phyloP scores from a whole-genome alignment of 2,329 filamentous ascomycete genomes.

The Colletotrichum sp. region DNA sequence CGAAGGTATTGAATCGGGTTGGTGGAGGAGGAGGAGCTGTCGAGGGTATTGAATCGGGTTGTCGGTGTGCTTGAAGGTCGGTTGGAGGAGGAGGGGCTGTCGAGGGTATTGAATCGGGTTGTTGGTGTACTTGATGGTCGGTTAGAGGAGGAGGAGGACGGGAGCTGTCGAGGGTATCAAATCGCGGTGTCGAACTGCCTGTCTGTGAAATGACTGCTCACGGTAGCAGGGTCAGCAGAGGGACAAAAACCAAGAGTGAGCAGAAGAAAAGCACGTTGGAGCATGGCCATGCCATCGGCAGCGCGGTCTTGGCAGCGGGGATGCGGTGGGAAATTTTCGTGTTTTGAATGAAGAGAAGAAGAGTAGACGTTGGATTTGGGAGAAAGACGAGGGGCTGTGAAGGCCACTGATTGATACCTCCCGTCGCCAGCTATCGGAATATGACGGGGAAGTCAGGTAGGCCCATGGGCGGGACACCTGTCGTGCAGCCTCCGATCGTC shows the following conservation, averaged over 20 bases:
- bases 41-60: neutral
- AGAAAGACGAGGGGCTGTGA: neutral
- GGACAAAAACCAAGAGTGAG: neutral
- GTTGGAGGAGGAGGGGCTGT: neutral
- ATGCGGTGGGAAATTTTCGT: neutral
- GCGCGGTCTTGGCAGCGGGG: neutral
- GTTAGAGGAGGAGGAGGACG: neutral
- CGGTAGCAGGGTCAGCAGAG: neutral
- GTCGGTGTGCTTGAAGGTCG: too few relatives aligned
- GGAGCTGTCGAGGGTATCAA: neutral
- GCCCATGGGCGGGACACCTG: neutral
- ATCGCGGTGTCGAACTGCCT: neutral
- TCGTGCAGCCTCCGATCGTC: neutral
- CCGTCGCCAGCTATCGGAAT: neutral
- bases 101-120: neutral
- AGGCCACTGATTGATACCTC: neutral
- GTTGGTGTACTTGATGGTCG: neutral
- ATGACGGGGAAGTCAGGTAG: neutral
- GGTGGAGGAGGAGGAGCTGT: neutral
- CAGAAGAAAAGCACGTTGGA: neutral
- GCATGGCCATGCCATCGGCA: neutral
- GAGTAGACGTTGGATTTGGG: neutral
- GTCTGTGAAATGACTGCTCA: neutral
- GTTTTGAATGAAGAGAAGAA: neutral
- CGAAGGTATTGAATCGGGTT: neutral